These are phyloP conservation scores for Hygrophorus russula DNA, from an alignment of 768 basidiomycete species.

Conservation along the genomic window DNA sequence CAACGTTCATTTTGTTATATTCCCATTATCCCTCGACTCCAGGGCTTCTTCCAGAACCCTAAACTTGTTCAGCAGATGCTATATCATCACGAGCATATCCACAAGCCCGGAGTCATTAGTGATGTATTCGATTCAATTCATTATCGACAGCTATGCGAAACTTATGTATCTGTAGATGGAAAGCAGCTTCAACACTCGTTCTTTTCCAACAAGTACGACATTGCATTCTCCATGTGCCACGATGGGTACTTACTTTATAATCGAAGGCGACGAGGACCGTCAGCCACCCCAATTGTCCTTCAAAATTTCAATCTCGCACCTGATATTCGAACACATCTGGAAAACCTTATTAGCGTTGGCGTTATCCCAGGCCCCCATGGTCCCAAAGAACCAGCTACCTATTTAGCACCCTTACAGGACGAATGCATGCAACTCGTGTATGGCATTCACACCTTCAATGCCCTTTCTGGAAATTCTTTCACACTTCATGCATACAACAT, in stretches of 20 bases:
- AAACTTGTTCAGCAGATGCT: slow-evolving; percentile 4
- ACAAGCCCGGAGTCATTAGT: slow-evolving; percentile 10
- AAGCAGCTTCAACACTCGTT: no score
- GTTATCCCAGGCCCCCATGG: slow-evolving; percentile 32
- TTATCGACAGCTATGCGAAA: no score
- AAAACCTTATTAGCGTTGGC: slow-evolving; percentile 25
- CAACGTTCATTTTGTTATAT: slow-evolving; percentile 15
- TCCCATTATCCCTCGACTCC: slow-evolving; percentile 18
- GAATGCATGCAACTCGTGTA: slow-evolving; percentile 20
- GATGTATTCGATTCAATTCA: no score
- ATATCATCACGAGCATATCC: slow-evolving; percentile 8
- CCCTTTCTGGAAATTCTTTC: slow-evolving; percentile 14
- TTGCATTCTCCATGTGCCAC: no score
- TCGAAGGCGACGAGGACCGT: slow-evolving; percentile 13
- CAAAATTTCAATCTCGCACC: slow-evolving; percentile 23
- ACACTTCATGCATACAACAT: slow-evolving; percentile 20
- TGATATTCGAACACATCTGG: slow-evolving; percentile 20
- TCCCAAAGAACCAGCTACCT: slow-evolving; percentile 26
- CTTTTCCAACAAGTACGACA: no score
- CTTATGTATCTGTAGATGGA: no score
- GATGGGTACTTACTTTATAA: slow-evolving; percentile 33
- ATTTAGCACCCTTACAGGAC: slow-evolving; percentile 22
- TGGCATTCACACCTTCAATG: slow-evolving; percentile 27
- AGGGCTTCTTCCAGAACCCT: slow-evolving; percentile 10
- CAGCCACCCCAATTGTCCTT: no score